Percentiles rank a stretch among this genome's conserved stretches.
Evolutionary conservation across 202 grass and related monocot genomes (phyloP).

Genomic region (Saccharum hybrid): DNA sequence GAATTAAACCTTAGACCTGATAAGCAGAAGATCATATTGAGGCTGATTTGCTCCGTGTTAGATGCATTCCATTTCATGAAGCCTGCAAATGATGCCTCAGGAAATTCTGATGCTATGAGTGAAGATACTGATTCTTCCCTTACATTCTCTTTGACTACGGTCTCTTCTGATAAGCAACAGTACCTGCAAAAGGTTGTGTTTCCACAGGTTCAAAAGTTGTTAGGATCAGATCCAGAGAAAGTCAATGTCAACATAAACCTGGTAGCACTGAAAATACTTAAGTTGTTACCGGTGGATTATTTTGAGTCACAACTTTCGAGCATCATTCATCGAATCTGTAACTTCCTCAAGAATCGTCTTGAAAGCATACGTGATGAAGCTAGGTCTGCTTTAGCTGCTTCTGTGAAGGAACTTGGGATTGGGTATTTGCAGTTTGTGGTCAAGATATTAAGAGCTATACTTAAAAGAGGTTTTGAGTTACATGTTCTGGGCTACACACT

Average conservation of each 20-base stretch:
- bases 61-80: conserved; percentile 82
- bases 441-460: conserved; percentile 86
- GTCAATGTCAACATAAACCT: conserved; percentile 83
- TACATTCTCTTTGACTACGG: conserved; percentile 47
- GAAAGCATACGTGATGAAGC: conserved; percentile 92
- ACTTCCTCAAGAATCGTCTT: conserved; percentile 85
- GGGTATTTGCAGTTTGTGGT: conserved; percentile 84
- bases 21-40: conserved; percentile 86
- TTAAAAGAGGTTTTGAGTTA: conserved; percentile 94
- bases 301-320: conserved; percentile 90
- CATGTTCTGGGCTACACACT: conserved; percentile 96
- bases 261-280: conserved; percentile 89
- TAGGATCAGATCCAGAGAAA: conserved; percentile 77
- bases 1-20: conserved; percentile 72
- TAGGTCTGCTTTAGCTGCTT: conserved; percentile 84
- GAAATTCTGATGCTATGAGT: conserved; percentile 41
- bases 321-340: conserved; percentile 82
- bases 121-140: conserved; percentile 43
- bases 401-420: conserved; percentile 88
- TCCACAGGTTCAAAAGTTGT: conserved; percentile 75
- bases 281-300: conserved; percentile 76
- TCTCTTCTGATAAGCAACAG: conserved; percentile 60
- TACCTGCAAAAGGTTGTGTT: conserved; percentile 79
- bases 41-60: conserved; percentile 78
- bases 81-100: conserved; percentile 30